Conservation (phyloP, 1,284 basidiomycete genomes). For the Pascua guehoae region DNA sequence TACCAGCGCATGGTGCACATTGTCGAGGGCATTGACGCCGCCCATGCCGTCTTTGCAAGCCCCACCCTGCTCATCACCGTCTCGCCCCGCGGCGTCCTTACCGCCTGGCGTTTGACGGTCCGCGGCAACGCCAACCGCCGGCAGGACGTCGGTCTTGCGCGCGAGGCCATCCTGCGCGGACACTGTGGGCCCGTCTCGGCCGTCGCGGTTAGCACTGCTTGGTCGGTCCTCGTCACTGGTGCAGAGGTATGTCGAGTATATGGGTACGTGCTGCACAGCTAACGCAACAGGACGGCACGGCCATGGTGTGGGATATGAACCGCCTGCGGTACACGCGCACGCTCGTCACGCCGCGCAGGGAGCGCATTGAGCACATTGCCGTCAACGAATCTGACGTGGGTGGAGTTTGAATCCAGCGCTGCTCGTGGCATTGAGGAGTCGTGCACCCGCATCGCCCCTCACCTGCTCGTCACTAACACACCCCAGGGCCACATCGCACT, state of each 20-base stretch:
- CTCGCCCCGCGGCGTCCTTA: constrained; percentile 68
- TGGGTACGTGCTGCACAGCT: too few species aligned
- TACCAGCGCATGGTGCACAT: constrained; percentile 63
- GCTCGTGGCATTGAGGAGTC: background rate
- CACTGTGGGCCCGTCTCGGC: constrained; percentile 67
- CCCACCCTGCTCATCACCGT: constrained; percentile 69
- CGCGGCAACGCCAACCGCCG: constrained; percentile 29
- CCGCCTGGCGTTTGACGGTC: constrained; percentile 64
- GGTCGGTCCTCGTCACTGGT: constrained; percentile 81
- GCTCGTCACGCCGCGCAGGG: constrained; percentile 60
- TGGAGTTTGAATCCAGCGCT: background rate
- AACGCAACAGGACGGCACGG: constrained; percentile 62
- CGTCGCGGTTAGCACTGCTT: constrained; percentile 70
- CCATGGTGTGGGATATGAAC: constrained; percentile 88
- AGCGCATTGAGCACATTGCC: constrained; percentile 64
- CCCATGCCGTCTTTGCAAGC: constrained; percentile 73
- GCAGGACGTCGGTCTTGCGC: constrained; percentile 46
- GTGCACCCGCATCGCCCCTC: background rate
- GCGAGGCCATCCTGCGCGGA: constrained; percentile 72
- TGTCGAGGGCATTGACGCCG: constrained; percentile 67
- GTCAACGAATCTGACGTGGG: constrained; percentile 79
- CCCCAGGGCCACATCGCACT: constrained; percentile 45
- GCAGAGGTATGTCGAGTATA: constrained; percentile 54
- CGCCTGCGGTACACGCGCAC: constrained; percentile 70
- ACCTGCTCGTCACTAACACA: background rate